These are phyloP conservation scores for Umbellularia californica DNA, from an alignment of 164 flowering plant species.

Conservation along the genomic window DNA sequence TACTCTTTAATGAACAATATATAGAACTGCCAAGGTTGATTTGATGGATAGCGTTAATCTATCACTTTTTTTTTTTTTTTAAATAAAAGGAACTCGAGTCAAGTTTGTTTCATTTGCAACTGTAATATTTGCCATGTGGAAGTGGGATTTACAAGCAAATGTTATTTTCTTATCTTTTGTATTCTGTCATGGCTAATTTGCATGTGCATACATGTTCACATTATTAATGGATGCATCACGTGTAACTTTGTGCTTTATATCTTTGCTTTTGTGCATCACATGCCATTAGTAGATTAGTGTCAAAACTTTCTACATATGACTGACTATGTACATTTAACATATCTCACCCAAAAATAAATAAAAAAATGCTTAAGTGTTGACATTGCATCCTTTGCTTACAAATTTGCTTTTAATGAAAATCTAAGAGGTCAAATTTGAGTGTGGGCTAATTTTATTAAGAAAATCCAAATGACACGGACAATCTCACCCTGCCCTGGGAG, in stretches of 20 bases:
- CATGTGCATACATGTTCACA: too few species aligned
- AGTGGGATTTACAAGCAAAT: not conserved
- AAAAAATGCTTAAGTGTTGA: too few species aligned
- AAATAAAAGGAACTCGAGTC: not conserved
- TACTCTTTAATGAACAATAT: not conserved
- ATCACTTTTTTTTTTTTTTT: too few species aligned
- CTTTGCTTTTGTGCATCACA: not conserved
- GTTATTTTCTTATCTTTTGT: not conserved
- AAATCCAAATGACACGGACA: too few species aligned
- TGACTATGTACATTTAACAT: too few species aligned
- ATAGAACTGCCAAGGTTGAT: not conserved
- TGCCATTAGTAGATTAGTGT: not conserved
- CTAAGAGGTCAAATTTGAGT: too few species aligned
- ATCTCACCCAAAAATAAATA: too few species aligned
- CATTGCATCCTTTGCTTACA: too few species aligned
- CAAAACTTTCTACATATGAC: not conserved
- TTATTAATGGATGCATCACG: not conserved
- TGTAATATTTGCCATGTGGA: not conserved
- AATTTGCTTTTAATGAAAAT: too few species aligned
- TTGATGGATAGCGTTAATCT: not conserved
- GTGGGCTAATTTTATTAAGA: too few species aligned
- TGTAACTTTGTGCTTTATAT: not conserved
- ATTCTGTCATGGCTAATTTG: not conserved
- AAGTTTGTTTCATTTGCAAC: not conserved
- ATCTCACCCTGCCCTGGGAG: too few species aligned